Percentiles rank a stretch among this genome's conserved stretches.
These are phyloP conservation scores for Heritiera fomes DNA, from an alignment of 345 rosid genomes.

Conservation along the genomic window DNA sequence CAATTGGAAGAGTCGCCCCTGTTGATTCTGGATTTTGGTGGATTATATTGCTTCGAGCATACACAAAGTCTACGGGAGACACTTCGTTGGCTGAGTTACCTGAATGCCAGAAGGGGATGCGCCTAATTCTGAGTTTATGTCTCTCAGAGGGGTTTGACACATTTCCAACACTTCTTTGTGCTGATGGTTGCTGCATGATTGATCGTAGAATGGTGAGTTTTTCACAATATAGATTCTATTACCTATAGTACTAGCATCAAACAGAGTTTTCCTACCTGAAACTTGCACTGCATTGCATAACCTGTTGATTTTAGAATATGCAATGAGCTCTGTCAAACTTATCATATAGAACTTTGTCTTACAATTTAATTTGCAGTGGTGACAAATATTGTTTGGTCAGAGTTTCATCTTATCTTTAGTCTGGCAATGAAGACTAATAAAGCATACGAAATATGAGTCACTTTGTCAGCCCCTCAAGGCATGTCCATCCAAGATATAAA, in stretches of 20 bases:
- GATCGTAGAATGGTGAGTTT: slow-evolving; percentile 95
- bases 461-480: background rate
- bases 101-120: slow-evolving; percentile 98
- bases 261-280: slow-evolving; percentile 9
- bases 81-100: slow-evolving; percentile 79
- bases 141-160: slow-evolving; percentile 96
- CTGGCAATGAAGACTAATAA: background rate
- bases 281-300: background rate
- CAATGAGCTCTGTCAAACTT: background rate
- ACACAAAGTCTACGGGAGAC: slow-evolving; percentile 91
- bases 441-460: background rate
- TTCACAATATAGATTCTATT: background rate
- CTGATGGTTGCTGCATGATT: slow-evolving; percentile 98
- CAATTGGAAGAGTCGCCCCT: slow-evolving; percentile 97
- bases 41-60: slow-evolving; percentile 89
- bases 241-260: background rate
- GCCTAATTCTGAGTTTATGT: slow-evolving; percentile 80
- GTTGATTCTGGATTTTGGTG: slow-evolving; percentile 99
- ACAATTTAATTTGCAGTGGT: background rate
- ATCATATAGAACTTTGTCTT: background rate
- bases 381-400: background rate
- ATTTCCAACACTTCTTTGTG: slow-evolving; percentile 94
- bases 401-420: background rate
- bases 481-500: background rate
- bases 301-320: background rate